Evolutionary conservation across 352 stramenopile genomes (phyloP).

Genomic region (Lagenidium giganteum): DNA sequence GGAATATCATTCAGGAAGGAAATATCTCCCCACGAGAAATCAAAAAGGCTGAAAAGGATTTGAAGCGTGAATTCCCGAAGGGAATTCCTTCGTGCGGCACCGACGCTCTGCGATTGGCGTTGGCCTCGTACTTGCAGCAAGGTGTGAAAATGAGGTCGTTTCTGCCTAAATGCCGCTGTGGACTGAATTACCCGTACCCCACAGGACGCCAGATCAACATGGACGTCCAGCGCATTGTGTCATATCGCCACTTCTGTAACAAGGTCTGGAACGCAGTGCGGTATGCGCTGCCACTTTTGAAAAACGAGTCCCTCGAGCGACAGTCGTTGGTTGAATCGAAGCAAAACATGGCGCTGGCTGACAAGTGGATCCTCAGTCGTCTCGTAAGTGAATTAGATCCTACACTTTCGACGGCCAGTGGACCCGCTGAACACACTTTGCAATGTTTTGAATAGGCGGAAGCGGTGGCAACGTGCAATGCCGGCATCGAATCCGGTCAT

Average conservation of each 20-base stretch:
- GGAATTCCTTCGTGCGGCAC: conserved; percentile 98
- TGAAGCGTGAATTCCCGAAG: conserved; percentile 96
- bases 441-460: conserved; percentile 24
- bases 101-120: conserved; percentile 96
- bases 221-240: conserved; percentile 80
- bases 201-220: conserved; percentile 84
- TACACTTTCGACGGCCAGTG: too few species aligned
- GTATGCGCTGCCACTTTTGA: conserved; percentile 67
- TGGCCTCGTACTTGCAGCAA: conserved; percentile 93
- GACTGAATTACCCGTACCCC: neutral
- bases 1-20: conserved; percentile 26
- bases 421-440: too few species aligned
- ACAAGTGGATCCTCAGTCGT: conserved; percentile 84
- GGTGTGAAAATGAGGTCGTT: conserved; percentile 15
- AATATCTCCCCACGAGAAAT: conserved; percentile 89
- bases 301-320: neutral
- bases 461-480: conserved; percentile 55
- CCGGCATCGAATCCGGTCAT: conserved; percentile 62
- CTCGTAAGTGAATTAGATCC: conserved; percentile 29
- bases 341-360: conserved; percentile 47
- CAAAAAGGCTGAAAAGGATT: conserved; percentile 93
- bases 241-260: conserved; percentile 86
- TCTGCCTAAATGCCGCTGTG: neutral
- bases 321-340: conserved; percentile 16
- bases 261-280: conserved; percentile 87